Conservation (phyloP, 192 early-diverging fungal genomes). For the Geranomyces michiganensis region DNA sequence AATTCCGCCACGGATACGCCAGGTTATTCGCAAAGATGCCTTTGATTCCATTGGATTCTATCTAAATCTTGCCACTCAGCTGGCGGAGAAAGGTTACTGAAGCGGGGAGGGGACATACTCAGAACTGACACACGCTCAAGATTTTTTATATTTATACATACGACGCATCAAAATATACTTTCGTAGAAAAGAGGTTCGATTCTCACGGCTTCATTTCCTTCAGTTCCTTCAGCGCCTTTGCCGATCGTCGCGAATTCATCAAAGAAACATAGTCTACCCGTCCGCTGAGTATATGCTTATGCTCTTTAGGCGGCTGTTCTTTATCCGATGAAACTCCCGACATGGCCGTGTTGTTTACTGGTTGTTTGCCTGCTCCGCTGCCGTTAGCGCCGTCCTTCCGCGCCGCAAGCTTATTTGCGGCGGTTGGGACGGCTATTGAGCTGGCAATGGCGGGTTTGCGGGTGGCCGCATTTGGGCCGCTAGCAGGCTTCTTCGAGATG, state of each 20-base stretch:
- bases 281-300: slow-evolving; percentile 14
- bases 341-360: not conserved
- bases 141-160: no score
- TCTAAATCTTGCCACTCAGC: slow-evolving; percentile 63
- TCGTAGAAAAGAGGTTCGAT: no score
- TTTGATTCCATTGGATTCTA: slow-evolving; percentile 79
- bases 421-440: not conserved
- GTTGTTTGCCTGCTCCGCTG: not conserved
- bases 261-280: slow-evolving; percentile 28
- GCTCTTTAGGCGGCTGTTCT: not conserved
- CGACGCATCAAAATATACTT: no score
- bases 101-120: not conserved
- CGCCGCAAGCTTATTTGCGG: slow-evolving; percentile 4
- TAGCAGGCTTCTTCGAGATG: not conserved
- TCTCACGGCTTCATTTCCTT: slow-evolving; percentile 8
- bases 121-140: no score
- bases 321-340: not conserved
- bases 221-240: not conserved
- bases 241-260: slow-evolving; percentile 23
- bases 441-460: not conserved
- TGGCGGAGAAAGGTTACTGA: slow-evolving; percentile 70
- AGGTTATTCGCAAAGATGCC: slow-evolving; percentile 26
- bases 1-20: slow-evolving; percentile 50
- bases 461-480: not conserved
- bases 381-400: not conserved